Conservation (phyloP, 495 filamentous ascomycete genomes). For the Lindgomyces ingoldianus region DNA sequence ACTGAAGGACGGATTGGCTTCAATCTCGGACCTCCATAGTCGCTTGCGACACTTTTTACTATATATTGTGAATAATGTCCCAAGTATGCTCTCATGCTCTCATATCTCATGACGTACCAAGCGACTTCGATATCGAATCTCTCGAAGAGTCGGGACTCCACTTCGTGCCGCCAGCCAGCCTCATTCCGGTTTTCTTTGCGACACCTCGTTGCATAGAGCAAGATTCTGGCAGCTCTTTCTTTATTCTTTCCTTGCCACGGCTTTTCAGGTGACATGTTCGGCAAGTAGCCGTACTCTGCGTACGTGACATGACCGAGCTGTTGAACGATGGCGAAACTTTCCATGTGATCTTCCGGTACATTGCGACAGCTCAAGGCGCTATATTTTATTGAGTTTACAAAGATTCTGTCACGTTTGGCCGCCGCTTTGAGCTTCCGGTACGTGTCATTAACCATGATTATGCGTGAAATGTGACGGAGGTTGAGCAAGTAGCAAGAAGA, state of each 20-base stretch:
- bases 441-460: neutral
- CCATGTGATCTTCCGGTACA: neutral
- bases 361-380: neutral
- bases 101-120: constrained; percentile 5
- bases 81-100: neutral
- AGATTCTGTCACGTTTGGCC: neutral
- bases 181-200: constrained; percentile 19
- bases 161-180: constrained; percentile 14
- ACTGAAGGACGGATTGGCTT: neutral
- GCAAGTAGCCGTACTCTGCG: neutral
- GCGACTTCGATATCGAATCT: constrained; percentile 26
- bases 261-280: neutral
- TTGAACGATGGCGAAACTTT: neutral
- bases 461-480: no score
- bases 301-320: neutral
- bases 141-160: constrained; percentile 20
- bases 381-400: neutral
- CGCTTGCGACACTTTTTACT: constrained; percentile 19
- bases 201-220: constrained; percentile 1
- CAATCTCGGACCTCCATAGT: constrained; percentile 28
- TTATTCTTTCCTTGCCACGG: neutral
- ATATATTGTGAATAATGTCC: neutral
- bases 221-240: neutral
- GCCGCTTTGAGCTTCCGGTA: neutral
- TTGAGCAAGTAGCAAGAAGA: no score